Conservation (phyloP, 345 rosid species). For the Murraya paniculata region DNA sequence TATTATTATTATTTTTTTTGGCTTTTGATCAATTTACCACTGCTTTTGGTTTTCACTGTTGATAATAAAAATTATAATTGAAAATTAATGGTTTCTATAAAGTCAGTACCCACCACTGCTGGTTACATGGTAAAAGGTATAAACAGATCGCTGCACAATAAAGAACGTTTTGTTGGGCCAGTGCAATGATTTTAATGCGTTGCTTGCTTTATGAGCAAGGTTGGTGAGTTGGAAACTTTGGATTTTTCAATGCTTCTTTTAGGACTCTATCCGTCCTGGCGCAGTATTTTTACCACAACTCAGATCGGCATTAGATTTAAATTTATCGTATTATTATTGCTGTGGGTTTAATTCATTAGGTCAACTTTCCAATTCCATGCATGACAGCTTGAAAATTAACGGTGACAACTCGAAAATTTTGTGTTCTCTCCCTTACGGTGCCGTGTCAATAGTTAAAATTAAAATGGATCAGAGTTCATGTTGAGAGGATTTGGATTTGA, state of each 20-base stretch:
- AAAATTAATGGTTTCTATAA: neutral
- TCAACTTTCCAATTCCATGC: neutral
- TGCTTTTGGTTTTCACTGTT: neutral
- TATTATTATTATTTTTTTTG: neutral
- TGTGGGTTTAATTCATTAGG: neutral
- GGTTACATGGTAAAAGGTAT: neutral
- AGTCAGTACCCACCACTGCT: neutral
- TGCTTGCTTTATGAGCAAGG: neutral
- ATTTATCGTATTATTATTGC: neutral
- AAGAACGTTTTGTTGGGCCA: neutral
- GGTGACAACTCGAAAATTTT: too few species aligned
- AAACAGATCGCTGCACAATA: neutral
- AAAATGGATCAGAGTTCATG: too few species aligned
- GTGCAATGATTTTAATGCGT: neutral
- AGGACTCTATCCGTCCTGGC: neutral
- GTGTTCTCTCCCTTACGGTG: too few species aligned
- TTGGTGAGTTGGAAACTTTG: neutral
- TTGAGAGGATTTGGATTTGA: too few species aligned
- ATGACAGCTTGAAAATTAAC: too few species aligned
- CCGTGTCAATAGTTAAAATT: too few species aligned
- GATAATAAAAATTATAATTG: neutral
- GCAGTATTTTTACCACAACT: neutral
- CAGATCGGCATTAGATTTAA: too few species aligned
- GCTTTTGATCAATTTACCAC: neutral
- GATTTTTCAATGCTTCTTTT: neutral